A percentile compares a stretch with the other conserved stretches of the same genome.
phyloP scores from a whole-genome alignment of 139 green algal genomes.

The Micractinium sp. region DNA sequence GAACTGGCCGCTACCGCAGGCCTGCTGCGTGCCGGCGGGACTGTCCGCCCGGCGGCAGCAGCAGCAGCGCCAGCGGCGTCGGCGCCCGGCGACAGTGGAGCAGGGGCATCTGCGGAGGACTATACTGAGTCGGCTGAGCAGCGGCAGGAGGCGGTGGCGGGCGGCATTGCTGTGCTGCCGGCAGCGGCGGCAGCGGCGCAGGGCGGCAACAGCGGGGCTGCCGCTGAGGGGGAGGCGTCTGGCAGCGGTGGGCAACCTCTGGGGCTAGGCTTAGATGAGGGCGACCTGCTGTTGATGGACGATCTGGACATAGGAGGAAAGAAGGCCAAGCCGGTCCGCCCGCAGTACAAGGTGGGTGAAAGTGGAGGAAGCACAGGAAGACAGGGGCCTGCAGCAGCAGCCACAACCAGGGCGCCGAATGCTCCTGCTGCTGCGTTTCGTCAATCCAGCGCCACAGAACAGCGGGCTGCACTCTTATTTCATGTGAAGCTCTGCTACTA shows the following conservation, averaged over 20 bases:
- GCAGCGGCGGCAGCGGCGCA: neutral
- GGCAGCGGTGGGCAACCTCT: neutral
- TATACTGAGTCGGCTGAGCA: neutral
- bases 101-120: neutral
- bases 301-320: slow-evolving; percentile 21
- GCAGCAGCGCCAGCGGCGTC: neutral
- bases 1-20: neutral
- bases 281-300: slow-evolving; percentile 1
- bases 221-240: neutral
- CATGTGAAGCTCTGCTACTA: neutral
- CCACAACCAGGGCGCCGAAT: too few relatives aligned
- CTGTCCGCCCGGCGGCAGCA: neutral
- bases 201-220: neutral
- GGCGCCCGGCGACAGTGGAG: neutral
- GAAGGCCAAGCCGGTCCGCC: neutral
- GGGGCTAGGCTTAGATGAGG: neutral
- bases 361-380: neutral
- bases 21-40: neutral
- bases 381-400: neutral
- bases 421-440: neutral
- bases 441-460: neutral
- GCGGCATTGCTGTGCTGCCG: neutral
- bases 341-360: slow-evolving; percentile 13
- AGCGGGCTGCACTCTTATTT: neutral
- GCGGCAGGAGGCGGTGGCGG: neutral